Evolutionary conservation across 345 rosid species (phyloP).

Genomic region (Noccaea caerulescens): DNA sequence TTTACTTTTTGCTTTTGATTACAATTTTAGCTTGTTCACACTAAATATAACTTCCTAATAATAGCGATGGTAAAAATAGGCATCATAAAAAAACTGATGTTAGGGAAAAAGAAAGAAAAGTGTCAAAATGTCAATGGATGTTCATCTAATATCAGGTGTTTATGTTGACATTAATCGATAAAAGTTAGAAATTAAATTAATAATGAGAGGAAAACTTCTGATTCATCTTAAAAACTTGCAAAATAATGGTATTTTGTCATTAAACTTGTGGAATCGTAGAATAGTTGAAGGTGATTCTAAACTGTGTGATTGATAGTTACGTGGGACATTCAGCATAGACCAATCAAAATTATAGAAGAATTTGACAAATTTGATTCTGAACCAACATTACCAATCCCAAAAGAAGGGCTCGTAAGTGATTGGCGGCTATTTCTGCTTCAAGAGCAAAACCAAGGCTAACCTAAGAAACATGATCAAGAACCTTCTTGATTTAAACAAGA

Average conservation of each 20-base stretch:
- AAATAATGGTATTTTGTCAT: too few relatives aligned
- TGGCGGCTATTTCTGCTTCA: background rate
- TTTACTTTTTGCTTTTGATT: background rate
- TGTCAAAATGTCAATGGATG: background rate
- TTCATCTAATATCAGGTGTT: background rate
- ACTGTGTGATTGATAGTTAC: too few relatives aligned
- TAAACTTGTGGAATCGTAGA: too few relatives aligned
- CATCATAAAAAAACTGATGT: background rate
- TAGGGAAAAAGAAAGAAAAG: background rate
- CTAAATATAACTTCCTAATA: slow-evolving; percentile 12
- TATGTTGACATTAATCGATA: too few relatives aligned
- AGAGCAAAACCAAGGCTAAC: background rate
- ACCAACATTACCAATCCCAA: background rate
- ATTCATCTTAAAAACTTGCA: too few relatives aligned
- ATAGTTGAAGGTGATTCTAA: too few relatives aligned
- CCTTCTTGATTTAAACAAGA: slow-evolving; percentile 24
- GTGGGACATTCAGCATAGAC: too few relatives aligned
- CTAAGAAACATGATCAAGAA: slow-evolving; percentile 23
- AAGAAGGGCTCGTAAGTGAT: background rate
- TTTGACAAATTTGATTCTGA: background rate
- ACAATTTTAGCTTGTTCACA: background rate
- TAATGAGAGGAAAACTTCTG: too few relatives aligned
- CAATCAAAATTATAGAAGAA: too few relatives aligned
- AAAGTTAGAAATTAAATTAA: too few relatives aligned
- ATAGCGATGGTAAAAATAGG: background rate